phyloP scores from a whole-genome alignment of 1,139 yeast genomes.

The Debaryomyces subglobosus region DNA sequence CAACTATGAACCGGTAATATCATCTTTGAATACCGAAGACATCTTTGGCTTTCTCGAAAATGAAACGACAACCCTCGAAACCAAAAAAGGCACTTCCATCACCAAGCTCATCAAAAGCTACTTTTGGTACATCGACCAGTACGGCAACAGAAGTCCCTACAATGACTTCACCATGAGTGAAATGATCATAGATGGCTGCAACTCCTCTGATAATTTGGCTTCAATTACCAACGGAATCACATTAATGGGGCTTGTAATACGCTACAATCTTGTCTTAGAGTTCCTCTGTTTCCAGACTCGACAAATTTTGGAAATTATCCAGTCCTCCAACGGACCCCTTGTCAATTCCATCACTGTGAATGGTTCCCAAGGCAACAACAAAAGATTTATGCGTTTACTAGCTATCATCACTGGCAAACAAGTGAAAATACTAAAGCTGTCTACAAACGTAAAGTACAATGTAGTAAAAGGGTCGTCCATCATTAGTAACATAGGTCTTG shows the following conservation, averaged over 20 bases:
- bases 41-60: conserved; percentile 38
- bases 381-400: conserved; percentile 38
- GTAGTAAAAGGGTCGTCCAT: conserved; percentile 45
- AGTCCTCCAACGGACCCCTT: conserved; percentile 14
- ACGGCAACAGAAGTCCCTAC: conserved; percentile 59
- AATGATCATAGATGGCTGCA: conserved; percentile 47
- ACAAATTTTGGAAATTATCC: conserved; percentile 37
- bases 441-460: conserved; percentile 22
- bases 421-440: conserved; percentile 20
- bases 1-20: conserved; percentile 22
- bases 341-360: conserved; percentile 39
- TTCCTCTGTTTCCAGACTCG: conserved; percentile 53
- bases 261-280: conserved; percentile 50
- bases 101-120: conserved; percentile 37
- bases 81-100: conserved; percentile 21
- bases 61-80: conserved; percentile 25
- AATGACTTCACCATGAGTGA: conserved; percentile 54
- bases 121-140: conserved; percentile 56
- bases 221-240: conserved; percentile 12
- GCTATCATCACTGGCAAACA: conserved; percentile 24
- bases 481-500: conserved; percentile 21
- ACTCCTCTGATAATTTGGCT: conserved; percentile 27
- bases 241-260: conserved; percentile 30
- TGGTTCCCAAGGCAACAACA: conserved; percentile 57
- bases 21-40: background rate